Evolutionary conservation across 2,329 filamentous ascomycete genomes (phyloP).

Genomic region (Botrytis hyacinthi): DNA sequence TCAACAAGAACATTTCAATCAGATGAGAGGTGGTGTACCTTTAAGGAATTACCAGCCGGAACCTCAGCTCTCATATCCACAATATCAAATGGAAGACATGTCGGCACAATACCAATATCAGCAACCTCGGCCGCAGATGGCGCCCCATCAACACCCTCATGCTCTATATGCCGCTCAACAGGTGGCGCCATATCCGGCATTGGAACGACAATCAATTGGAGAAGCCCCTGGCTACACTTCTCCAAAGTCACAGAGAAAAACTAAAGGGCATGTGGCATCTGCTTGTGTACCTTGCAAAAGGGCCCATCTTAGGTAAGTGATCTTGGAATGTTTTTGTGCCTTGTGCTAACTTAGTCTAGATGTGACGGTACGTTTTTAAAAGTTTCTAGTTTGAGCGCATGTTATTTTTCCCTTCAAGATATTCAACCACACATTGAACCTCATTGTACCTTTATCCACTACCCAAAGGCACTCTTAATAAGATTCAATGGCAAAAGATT

Average conservation of each 20-base stretch:
- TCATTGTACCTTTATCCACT: too few relatives aligned
- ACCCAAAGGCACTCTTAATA: neutral
- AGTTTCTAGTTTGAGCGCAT: neutral
- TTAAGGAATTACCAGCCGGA: slow-evolving; percentile 44
- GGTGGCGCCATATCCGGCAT: slow-evolving; percentile 29
- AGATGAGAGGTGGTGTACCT: slow-evolving; percentile 33
- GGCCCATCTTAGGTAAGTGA: slow-evolving; percentile 66
- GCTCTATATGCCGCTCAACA: slow-evolving; percentile 30
- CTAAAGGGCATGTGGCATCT: slow-evolving; percentile 79
- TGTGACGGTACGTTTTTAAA: slow-evolving; percentile 59
- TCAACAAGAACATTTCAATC: slow-evolving; percentile 33
- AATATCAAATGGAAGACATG: slow-evolving; percentile 33
- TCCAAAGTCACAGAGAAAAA: slow-evolving; percentile 63
- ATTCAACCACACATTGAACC: neutral
- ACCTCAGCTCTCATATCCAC: slow-evolving; percentile 29
- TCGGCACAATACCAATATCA: slow-evolving; percentile 30
- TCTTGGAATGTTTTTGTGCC: slow-evolving; percentile 17
- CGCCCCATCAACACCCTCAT: slow-evolving; percentile 30
- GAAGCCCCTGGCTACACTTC: slow-evolving; percentile 52
- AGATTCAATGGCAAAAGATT: neutral
- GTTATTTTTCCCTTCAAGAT: slow-evolving; percentile 18
- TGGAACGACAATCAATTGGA: slow-evolving; percentile 40
- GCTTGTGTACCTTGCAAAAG: slow-evolving; percentile 84
- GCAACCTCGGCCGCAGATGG: slow-evolving; percentile 26
- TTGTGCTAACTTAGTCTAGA: slow-evolving; percentile 45